These are phyloP conservation scores for Thalia dealbata DNA, from an alignment of 176 grass and related monocot species.

Conservation along the genomic window DNA sequence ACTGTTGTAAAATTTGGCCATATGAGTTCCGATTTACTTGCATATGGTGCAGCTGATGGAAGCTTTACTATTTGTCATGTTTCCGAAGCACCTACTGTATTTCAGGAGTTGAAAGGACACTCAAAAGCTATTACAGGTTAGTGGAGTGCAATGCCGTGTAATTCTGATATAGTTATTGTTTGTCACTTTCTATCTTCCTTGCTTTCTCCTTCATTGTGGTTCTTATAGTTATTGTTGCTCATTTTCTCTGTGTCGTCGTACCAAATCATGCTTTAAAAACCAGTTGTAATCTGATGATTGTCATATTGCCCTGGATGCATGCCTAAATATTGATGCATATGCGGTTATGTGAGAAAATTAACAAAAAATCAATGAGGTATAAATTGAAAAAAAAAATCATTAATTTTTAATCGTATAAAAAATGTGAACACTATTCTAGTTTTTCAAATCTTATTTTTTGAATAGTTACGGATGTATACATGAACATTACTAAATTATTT, in stretches of 20 bases:
- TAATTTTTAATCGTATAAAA: too few species aligned
- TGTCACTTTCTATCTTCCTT: background rate
- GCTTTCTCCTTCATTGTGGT: background rate
- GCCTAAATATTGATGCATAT: background rate
- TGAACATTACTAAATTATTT: too few species aligned
- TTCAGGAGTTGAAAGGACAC: constrained; percentile 75
- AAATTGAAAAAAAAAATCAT: too few species aligned
- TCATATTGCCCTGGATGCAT: background rate
- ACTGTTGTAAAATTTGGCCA: constrained; percentile 81
- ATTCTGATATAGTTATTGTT: background rate
- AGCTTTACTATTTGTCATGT: constrained; percentile 78
- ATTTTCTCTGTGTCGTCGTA: background rate
- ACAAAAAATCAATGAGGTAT: too few species aligned
- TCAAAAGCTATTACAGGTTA: constrained; percentile 98
- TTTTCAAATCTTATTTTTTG: too few species aligned
- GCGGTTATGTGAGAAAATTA: too few species aligned
- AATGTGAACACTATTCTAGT: too few species aligned
- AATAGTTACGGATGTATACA: too few species aligned
- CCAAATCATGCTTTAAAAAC: background rate
- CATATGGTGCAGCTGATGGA: constrained; percentile 87
- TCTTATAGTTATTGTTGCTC: background rate
- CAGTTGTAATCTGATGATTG: background rate
- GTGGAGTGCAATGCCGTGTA: background rate
- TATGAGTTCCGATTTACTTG: constrained; percentile 80
- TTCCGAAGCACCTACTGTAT: constrained; percentile 68